Percentiles rank a stretch among this genome's conserved stretches.
phyloP scores from a whole-genome alignment of 768 basidiomycete genomes.

The Pleurotus platypus region DNA sequence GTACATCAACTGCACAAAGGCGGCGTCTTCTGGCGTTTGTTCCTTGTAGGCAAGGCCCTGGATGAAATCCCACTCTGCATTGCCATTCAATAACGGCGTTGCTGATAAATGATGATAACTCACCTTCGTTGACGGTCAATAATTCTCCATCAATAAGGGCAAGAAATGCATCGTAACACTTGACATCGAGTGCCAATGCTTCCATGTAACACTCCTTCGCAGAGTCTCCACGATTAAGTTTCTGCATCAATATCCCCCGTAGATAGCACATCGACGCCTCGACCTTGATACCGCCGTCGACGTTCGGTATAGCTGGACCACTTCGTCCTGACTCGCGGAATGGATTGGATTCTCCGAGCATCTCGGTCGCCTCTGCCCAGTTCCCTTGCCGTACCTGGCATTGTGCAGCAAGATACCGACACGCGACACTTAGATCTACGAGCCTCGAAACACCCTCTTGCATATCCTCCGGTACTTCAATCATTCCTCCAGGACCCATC shows the following conservation, averaged over 20 bases:
- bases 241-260: conserved; percentile 90
- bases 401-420: conserved; percentile 94
- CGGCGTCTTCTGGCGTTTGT: conserved; percentile 84
- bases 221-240: conserved; percentile 84
- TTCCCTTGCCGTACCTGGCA: conserved; percentile 91
- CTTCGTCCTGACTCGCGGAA: conserved; percentile 69
- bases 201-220: conserved; percentile 97
- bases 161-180: conserved; percentile 95
- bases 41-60: conserved; percentile 77
- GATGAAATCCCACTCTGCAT: conserved; percentile 92
- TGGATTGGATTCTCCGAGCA: conserved; percentile 91
- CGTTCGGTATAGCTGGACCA: conserved; percentile 70
- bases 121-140: conserved; percentile 95
- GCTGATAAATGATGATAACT: conserved; percentile 7
- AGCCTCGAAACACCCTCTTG: conserved; percentile 70
- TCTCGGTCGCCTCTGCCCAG: conserved; percentile 88
- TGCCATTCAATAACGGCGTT: neutral
- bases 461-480: conserved; percentile 62
- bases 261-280: conserved; percentile 98
- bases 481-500: conserved; percentile 67
- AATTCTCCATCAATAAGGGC: conserved; percentile 89
- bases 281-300: conserved; percentile 95
- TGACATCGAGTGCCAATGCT: conserved; percentile 89
- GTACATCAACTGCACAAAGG: conserved; percentile 92
- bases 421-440: conserved; percentile 93